Conservation (phyloP, 768 basidiomycete species). For the Russula griseocarnosa region DNA sequence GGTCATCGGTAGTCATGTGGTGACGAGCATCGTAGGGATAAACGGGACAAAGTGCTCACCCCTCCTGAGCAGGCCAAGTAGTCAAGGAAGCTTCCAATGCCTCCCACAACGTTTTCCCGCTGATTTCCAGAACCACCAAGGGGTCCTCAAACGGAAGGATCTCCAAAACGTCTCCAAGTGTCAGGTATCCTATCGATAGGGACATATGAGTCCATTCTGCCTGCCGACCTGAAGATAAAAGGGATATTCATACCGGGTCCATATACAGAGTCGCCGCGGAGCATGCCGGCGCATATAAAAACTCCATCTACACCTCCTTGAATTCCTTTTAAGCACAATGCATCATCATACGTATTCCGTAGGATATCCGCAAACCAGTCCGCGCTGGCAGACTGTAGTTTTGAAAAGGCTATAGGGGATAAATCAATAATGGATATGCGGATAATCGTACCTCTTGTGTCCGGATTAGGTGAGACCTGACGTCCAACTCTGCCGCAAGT, state of each 20-base stretch:
- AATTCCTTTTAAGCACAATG: constrained; percentile 50
- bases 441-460: constrained; percentile 55
- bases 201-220: not conserved
- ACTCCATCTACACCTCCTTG: constrained; percentile 71
- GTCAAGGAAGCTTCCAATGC: constrained; percentile 67
- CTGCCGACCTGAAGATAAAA: not conserved
- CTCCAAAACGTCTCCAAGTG: constrained; percentile 82
- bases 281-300: constrained; percentile 75
- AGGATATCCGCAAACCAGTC: constrained; percentile 88
- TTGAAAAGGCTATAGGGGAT: constrained; percentile 4
- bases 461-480: constrained; percentile 71
- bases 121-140: constrained; percentile 72
- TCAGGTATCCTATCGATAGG: constrained; percentile 53
- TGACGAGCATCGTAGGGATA: not conserved
- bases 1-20: not conserved
- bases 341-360: constrained; percentile 77
- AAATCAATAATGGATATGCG: constrained; percentile 2
- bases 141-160: constrained; percentile 89
- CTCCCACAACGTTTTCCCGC: constrained; percentile 76
- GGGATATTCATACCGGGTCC: constrained; percentile 57
- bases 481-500: constrained; percentile 61
- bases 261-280: constrained; percentile 82
- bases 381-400: constrained; percentile 54
- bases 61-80: constrained; percentile 89
- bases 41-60: constrained; percentile 42